Evolutionary conservation across 768 basidiomycete genomes (phyloP).

Genomic region (Termitomyces sp.): DNA sequence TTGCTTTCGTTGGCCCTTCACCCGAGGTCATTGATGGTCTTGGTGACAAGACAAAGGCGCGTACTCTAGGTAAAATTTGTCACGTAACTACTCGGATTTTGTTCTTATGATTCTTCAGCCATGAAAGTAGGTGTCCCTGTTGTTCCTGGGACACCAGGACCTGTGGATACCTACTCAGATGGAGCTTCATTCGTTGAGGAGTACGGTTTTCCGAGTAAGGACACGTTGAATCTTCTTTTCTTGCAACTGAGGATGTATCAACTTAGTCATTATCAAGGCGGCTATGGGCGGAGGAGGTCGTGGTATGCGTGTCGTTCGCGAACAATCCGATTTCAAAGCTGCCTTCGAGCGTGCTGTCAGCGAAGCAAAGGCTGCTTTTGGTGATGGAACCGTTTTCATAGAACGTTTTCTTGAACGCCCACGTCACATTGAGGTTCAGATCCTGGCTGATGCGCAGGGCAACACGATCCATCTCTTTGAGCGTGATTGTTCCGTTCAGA

Average conservation of each 20-base stretch:
- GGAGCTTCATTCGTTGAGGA: slow-evolving; percentile 90
- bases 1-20: slow-evolving; percentile 93
- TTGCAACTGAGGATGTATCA: slow-evolving; percentile 1
- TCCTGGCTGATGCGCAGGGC: slow-evolving; percentile 85
- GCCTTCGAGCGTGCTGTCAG: slow-evolving; percentile 89
- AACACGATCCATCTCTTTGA: slow-evolving; percentile 98
- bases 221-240: not conserved
- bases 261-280: slow-evolving; percentile 93
- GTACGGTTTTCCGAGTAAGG: slow-evolving; percentile 85
- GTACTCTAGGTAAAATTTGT: slow-evolving; percentile 61
- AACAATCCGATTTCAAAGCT: slow-evolving; percentile 85
- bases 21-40: slow-evolving; percentile 96
- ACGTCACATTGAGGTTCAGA: slow-evolving; percentile 95
- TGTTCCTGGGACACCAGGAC: slow-evolving; percentile 97
- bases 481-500: slow-evolving; percentile 97
- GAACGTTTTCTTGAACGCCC: slow-evolving; percentile 97
- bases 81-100: slow-evolving; percentile 1
- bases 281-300: slow-evolving; percentile 99
- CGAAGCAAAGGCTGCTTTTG: slow-evolving; percentile 95
- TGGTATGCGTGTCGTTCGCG: slow-evolving; percentile 98
- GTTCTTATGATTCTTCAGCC: slow-evolving; percentile 36
- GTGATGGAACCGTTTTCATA: slow-evolving; percentile 98
- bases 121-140: slow-evolving; percentile 91
- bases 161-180: slow-evolving; percentile 73
- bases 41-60: slow-evolving; percentile 98